These are phyloP conservation scores for Isoetes taiwanensis DNA, from an alignment of 75 land plant species.

Conservation along the genomic window DNA sequence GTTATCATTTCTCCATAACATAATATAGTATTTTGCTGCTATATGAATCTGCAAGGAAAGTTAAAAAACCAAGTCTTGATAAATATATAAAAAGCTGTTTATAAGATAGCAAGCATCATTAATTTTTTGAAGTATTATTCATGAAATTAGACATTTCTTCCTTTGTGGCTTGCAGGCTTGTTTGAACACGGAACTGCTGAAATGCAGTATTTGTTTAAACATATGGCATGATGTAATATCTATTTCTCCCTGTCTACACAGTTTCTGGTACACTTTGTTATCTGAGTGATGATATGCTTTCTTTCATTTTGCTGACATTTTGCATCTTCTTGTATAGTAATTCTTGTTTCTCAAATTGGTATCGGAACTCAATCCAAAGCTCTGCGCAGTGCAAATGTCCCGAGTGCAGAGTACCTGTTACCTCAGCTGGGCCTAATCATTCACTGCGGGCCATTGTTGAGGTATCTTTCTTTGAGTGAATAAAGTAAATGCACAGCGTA, in stretches of 20 bases:
- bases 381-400: conserved; percentile 31
- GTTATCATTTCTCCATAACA: too few species aligned
- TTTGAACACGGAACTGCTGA: too few species aligned
- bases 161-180: too few species aligned
- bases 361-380: conserved; percentile 26
- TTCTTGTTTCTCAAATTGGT: conserved; percentile 65
- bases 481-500: too few species aligned
- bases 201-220: conserved; percentile 62
- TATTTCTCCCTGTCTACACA: conserved; percentile 58
- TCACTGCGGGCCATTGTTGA: conserved; percentile 43
- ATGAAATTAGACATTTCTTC: too few species aligned
- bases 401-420: conserved; percentile 45
- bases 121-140: too few species aligned
- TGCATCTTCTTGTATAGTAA: conserved; percentile 27
- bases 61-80: too few species aligned
- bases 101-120: too few species aligned
- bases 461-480: too few species aligned
- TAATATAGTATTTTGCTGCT: too few species aligned
- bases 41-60: too few species aligned
- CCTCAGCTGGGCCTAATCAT: conserved; percentile 55
- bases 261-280: conserved; percentile 37
- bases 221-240: conserved; percentile 72
- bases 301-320: conserved; percentile 2
- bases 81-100: too few species aligned
- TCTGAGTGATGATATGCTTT: not conserved